phyloP scores from a whole-genome alignment of 2,329 filamentous ascomycete species.

The Exophiala xenobiotica region DNA sequence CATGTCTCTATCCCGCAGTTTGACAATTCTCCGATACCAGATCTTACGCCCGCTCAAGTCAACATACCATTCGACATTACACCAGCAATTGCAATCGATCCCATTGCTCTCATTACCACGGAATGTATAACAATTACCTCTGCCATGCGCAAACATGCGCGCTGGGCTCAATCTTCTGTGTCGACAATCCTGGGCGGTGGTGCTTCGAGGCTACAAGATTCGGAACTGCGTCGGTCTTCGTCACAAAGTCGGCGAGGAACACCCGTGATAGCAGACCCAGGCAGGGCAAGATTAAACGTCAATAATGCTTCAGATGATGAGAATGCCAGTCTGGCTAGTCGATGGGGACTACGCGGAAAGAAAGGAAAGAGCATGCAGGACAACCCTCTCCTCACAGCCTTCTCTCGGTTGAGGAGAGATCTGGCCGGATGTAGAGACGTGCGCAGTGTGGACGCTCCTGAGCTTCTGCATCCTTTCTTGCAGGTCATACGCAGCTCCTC shows the following conservation, averaged over 20 bases:
- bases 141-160: conserved; percentile 94
- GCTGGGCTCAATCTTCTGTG: conserved; percentile 93
- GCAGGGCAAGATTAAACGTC: conserved; percentile 21
- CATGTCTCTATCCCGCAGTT: conserved; percentile 5
- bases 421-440: conserved; percentile 90
- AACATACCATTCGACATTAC: conserved; percentile 11
- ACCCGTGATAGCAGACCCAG: conserved; percentile 17
- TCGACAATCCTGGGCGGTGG: conserved; percentile 86
- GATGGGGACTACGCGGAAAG: conserved; percentile 92
- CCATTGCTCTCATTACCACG: conserved; percentile 89
- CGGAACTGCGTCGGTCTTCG: conserved; percentile 42
- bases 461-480: conserved; percentile 87
- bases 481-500: conserved; percentile 96
- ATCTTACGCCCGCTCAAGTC: conserved; percentile 4
- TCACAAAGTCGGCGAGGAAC: conserved; percentile 16
- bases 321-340: conserved; percentile 62
- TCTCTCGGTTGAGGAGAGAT: conserved; percentile 84
- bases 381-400: conserved; percentile 92
- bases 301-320: conserved; percentile 37
- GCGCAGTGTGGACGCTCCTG: conserved; percentile 80
- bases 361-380: conserved; percentile 97
- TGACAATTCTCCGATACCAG: conserved; percentile 1
- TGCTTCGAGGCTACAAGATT: conserved; percentile 47
- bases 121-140: conserved; percentile 99
- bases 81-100: conserved; percentile 72